Conservation (phyloP, 495 filamentous ascomycete genomes). For the Diplogelasinospora grovesii region DNA sequence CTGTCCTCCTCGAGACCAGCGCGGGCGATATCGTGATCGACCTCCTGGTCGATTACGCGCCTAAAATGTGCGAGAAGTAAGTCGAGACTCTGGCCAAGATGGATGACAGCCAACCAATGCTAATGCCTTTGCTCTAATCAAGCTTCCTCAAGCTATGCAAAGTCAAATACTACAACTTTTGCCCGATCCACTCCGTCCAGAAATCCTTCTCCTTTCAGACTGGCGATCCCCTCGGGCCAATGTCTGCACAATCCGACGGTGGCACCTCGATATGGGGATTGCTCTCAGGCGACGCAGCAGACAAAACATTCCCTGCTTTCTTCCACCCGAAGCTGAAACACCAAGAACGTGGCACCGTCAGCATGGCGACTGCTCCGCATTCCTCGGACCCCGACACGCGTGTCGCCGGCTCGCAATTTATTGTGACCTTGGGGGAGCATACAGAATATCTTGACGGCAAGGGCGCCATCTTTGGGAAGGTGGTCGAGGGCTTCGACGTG, state of each 20-base stretch:
- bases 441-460: conserved; percentile 86
- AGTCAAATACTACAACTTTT: conserved; percentile 96
- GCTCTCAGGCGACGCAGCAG: conserved; percentile 56
- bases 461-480: conserved; percentile 87
- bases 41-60: conserved; percentile 76
- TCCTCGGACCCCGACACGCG: conserved; percentile 72
- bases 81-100: no score
- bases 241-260: conserved; percentile 76
- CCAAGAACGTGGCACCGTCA: conserved; percentile 78
- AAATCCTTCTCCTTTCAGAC: conserved; percentile 92
- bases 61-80: conserved; percentile 87
- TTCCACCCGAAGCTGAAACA: conserved; percentile 82
- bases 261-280: conserved; percentile 88
- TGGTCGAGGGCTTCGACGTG: conserved; percentile 87
- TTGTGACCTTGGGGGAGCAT: conserved; percentile 80
- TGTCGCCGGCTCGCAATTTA: conserved; percentile 80
- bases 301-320: conserved; percentile 74
- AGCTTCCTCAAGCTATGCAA: conserved; percentile 98
- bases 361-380: conserved; percentile 82
- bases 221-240: conserved; percentile 84
- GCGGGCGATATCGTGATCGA: conserved; percentile 91
- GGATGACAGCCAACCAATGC: no score
- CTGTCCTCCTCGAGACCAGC: conserved; percentile 84
- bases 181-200: conserved; percentile 80
- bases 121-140: conserved; percentile 41